phyloP scores from a whole-genome alignment of 1,284 basidiomycete genomes.

The Ustilago nuda region DNA sequence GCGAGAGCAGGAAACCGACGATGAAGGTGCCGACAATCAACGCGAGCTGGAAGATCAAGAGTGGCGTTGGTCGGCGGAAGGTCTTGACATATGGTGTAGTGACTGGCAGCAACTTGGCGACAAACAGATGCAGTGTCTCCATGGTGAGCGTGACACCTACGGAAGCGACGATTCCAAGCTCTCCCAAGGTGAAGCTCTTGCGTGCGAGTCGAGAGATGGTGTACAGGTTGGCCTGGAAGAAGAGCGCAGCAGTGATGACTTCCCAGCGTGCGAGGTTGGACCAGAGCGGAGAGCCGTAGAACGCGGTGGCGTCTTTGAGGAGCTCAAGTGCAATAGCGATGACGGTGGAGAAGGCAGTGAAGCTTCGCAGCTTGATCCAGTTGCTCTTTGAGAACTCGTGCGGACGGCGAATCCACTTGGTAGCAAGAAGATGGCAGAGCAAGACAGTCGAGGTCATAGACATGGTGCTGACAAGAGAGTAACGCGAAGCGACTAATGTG shows the following conservation, averaged over 20 bases:
- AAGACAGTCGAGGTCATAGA: constrained; percentile 53
- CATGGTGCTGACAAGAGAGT: constrained; percentile 56
- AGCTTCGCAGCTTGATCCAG: constrained; percentile 68
- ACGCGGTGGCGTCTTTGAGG: constrained; percentile 58
- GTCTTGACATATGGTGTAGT: constrained; percentile 90
- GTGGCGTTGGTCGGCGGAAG: constrained; percentile 89
- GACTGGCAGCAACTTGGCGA: constrained; percentile 56
- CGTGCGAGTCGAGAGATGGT: constrained; percentile 88
- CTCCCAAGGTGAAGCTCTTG: constrained; percentile 92
- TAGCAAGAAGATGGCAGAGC: constrained; percentile 53
- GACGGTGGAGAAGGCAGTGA: constrained; percentile 65
- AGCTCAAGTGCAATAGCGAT: constrained; percentile 66
- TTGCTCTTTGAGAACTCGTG: constrained; percentile 60
- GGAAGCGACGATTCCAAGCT: constrained; percentile 86
- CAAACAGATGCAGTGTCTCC: constrained; percentile 73
- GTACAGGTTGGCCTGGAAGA: constrained; percentile 93
- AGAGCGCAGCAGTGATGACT: constrained; percentile 78
- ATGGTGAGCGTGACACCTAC: constrained; percentile 87
- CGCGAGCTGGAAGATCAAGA: constrained; percentile 91
- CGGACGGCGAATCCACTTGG: constrained; percentile 49
- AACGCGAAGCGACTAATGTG: constrained; percentile 51
- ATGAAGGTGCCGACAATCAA: constrained; percentile 92
- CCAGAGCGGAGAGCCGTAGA: constrained; percentile 63
- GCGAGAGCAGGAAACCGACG: constrained; percentile 92
- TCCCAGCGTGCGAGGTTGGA: constrained; percentile 72